Evolutionary conservation across 768 basidiomycete species (phyloP), one percentile per base, ranked within the genome.

Genomic region (Psilocybe cubensis): DNA sequence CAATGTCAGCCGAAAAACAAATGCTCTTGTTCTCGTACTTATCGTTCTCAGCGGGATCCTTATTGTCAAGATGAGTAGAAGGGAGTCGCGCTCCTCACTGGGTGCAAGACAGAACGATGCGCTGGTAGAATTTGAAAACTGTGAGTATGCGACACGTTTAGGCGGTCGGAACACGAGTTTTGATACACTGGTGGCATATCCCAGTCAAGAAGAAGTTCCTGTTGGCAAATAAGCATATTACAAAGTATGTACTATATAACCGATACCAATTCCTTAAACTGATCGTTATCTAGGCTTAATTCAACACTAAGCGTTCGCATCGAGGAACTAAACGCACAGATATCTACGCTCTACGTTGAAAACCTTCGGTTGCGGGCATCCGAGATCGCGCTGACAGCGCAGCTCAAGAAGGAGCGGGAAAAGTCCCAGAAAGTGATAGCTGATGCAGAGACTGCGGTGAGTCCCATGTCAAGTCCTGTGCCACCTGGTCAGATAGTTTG

Each of bases 181-280:
- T 66, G 67, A 71, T 79, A 72, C 72, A 69, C 62, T 72, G 61
- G 53, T 63, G 61, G 49, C 62, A 61, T 55, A 49, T 24, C 54
- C 41, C 69, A 94, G 92, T 93, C 79, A 93, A 93, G 86, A 92
- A 91, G 86, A 93, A 92, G 76, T 93, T 92, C 66, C 79, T 94
- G 20, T 86, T 92, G 58, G 91, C 91, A 56, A 94, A 94, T 76
- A 93, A 92, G 74, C 92, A 93, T 74, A 94, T 94, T 69, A 92
- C 92, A 23, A 94, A 93, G 91, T 92, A 64, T 35, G 82, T 70
- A 25, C 17, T 20, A 27, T 25, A 7, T 63, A 91, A 89, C 68
- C 83, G 91, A 58, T 91, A 93, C 74, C 38, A 18, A 21, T 21
- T 35, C 40, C 31, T 33, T 6, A 35, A 12, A 21, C 33, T 45